These are phyloP conservation scores for Claviceps pazoutovae DNA, from an alignment of 2,329 filamentous ascomycete species.

Conservation along the genomic window DNA sequence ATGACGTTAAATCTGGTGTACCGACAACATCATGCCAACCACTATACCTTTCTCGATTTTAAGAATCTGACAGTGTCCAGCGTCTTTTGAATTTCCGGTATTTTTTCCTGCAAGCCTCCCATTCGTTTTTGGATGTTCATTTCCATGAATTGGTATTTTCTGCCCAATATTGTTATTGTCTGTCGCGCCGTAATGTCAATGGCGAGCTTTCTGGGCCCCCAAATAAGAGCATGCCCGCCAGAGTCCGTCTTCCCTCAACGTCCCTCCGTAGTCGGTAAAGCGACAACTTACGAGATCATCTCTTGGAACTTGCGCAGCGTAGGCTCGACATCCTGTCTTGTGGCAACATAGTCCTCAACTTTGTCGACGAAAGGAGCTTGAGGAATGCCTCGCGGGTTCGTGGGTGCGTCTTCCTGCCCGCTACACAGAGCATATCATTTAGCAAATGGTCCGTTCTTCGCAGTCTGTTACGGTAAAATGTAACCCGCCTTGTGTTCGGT, in stretches of 20 bases:
- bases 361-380: conserved; percentile 76
- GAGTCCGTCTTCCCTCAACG: too few species aligned
- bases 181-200: neutral
- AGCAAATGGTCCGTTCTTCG: neutral
- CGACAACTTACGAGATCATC: conserved; percentile 66
- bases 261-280: too few species aligned
- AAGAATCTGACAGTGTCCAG: conserved; percentile 82
- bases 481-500: conserved; percentile 19
- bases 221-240: too few species aligned
- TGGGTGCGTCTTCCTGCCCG: conserved; percentile 37
- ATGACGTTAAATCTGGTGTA: neutral
- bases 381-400: conserved; percentile 73
- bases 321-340: conserved; percentile 63
- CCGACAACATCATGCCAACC: neutral
- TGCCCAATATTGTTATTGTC: conserved; percentile 21
- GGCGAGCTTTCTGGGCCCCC: neutral
- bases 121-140: conserved; percentile 77
- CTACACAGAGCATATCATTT: conserved; percentile 6
- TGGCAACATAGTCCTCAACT: conserved; percentile 75
- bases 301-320: conserved; percentile 78
- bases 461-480: too few species aligned
- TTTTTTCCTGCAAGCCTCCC: conserved; percentile 76
- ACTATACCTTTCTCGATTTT: conserved; percentile 53
- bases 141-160: conserved; percentile 99
- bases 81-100: conserved; percentile 94